Conservation (phyloP, 139 green algal genomes). For the Chlorella vulgaris region DNA sequence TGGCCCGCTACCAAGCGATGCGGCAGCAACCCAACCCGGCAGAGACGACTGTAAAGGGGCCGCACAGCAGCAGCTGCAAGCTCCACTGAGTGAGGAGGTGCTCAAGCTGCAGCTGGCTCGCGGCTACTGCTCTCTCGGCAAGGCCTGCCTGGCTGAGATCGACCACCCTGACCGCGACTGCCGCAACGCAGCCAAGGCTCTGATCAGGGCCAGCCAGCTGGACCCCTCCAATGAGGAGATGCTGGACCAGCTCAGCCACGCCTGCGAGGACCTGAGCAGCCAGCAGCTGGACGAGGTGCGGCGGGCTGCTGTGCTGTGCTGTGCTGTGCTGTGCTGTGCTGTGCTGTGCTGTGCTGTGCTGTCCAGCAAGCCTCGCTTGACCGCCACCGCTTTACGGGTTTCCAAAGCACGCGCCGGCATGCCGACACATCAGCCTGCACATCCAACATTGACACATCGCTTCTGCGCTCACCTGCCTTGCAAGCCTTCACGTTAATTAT, state of each 20-base stretch:
- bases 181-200: constrained; percentile 33
- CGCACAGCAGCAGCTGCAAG: neutral
- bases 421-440: too few relatives aligned
- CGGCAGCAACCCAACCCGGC: neutral
- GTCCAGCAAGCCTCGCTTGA: too few relatives aligned
- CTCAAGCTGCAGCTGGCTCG: neutral
- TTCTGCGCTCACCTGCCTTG: too few relatives aligned
- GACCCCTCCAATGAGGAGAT: neutral
- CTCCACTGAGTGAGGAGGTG: neutral
- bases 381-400: too few relatives aligned
- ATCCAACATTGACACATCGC: too few relatives aligned
- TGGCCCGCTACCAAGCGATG: too few relatives aligned
- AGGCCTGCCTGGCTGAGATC: constrained; percentile 42
- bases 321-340: neutral
- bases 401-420: too few relatives aligned
- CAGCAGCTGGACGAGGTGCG: constrained; percentile 32
- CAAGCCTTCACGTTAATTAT: too few relatives aligned
- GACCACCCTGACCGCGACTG: constrained; percentile 45
- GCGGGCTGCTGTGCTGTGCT: neutral
- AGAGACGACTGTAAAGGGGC: neutral
- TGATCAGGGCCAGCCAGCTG: constrained; percentile 26
- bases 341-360: too few relatives aligned
- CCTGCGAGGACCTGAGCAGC: constrained; percentile 29
- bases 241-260: constrained; percentile 34
- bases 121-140: constrained; percentile 33